phyloP scores from a whole-genome alignment of 179 eudicot species.

The Beta lomatogona region DNA sequence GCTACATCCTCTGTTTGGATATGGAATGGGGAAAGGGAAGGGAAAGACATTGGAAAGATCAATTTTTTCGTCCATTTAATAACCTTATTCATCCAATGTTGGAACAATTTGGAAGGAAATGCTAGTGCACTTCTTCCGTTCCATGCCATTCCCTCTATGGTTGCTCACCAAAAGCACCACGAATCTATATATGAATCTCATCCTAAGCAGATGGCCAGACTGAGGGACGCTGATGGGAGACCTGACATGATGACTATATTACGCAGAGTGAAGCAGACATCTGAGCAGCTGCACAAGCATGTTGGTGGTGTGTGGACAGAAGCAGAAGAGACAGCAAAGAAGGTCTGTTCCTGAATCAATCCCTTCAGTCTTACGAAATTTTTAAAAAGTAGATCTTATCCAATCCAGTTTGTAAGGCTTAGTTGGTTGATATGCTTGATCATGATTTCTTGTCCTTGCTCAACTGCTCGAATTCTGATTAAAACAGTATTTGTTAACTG shows the following conservation, averaged over 20 bases:
- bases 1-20: neutral
- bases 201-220: slow-evolving; percentile 46
- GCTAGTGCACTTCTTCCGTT: neutral
- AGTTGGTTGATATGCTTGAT: neutral
- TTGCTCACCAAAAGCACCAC: neutral
- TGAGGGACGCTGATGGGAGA: slow-evolving; percentile 36
- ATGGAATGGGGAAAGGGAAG: neutral
- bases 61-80: neutral
- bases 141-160: neutral
- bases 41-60: neutral
- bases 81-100: neutral
- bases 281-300: slow-evolving; percentile 88
- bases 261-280: slow-evolving; percentile 94
- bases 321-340: slow-evolving; percentile 94
- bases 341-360: slow-evolving; percentile 44
- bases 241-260: slow-evolving; percentile 69
- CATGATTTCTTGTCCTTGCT: neutral
- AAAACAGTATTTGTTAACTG: neutral
- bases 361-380: neutral
- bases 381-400: neutral
- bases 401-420: neutral
- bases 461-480: neutral
- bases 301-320: slow-evolving; percentile 93
- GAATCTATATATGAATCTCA: slow-evolving; percentile 5
- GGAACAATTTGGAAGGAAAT: neutral